Evolutionary conservation across 345 rosid species (phyloP).

Genomic region (Acer campestre): DNA sequence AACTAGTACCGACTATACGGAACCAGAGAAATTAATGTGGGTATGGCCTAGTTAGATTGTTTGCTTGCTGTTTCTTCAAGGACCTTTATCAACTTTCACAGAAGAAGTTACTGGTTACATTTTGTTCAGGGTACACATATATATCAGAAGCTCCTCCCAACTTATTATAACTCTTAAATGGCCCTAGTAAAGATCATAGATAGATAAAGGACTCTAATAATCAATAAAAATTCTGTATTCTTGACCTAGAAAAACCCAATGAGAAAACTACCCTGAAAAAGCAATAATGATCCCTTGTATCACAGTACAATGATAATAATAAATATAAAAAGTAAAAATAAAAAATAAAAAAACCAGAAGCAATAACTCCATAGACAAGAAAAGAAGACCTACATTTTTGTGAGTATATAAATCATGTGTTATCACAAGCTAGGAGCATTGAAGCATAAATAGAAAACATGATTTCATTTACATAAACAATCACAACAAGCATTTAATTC

Average conservation of each 20-base stretch:
- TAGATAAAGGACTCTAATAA: not conserved
- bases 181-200: not conserved
- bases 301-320: not conserved
- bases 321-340: too few species aligned
- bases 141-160: too few species aligned
- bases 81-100: not conserved
- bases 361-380: not conserved
- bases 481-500: not conserved
- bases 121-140: not conserved
- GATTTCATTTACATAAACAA: slow-evolving; percentile 1
- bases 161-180: not conserved
- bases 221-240: not conserved
- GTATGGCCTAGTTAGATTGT: not conserved
- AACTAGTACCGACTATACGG: not conserved
- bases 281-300: not conserved
- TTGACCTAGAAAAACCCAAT: not conserved
- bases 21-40: not conserved
- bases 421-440: not conserved
- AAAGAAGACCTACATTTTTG: not conserved
- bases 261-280: not conserved
- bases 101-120: not conserved
- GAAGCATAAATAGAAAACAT: not conserved
- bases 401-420: not conserved
- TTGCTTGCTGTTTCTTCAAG: not conserved
- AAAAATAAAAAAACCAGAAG: not conserved